phyloP scores from a whole-genome alignment of 176 grass and related monocot species.

The Olyra latifolia region DNA sequence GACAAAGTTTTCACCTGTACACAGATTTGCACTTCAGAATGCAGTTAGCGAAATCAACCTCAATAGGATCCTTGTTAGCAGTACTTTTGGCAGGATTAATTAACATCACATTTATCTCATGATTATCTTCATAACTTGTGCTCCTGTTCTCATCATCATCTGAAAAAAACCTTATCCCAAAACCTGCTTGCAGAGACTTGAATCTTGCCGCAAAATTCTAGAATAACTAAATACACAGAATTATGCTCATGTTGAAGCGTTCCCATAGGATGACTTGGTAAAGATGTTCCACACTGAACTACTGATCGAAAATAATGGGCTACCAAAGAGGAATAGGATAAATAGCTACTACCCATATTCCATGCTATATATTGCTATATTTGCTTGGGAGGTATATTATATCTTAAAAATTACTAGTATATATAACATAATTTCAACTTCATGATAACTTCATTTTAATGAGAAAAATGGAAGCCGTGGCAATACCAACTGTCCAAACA shows the following conservation, averaged over 20 bases:
- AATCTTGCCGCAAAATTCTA: neutral
- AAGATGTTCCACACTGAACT: neutral
- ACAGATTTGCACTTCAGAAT: constrained; percentile 92
- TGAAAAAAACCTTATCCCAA: constrained; percentile 36
- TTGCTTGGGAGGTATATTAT: too few relatives aligned
- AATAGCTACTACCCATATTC: neutral
- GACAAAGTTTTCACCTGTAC: constrained; percentile 87
- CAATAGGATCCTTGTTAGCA: constrained; percentile 23
- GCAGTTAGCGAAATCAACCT: constrained; percentile 51
- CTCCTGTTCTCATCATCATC: constrained; percentile 45
- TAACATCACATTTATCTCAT: constrained; percentile 8
- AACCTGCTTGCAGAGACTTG: neutral
- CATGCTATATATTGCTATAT: too few relatives aligned
- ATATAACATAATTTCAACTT: too few relatives aligned
- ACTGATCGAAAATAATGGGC: neutral
- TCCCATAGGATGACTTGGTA: neutral
- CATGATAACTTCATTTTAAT: too few relatives aligned
- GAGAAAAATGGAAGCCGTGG: too few relatives aligned
- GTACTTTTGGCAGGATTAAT: constrained; percentile 30
- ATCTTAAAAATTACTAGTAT: too few relatives aligned
- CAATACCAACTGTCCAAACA: too few relatives aligned
- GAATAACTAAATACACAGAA: neutral
- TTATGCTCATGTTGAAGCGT: neutral
- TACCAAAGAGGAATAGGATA: neutral
- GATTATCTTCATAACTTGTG: constrained; percentile 17